A percentile compares a stretch with the other conserved stretches of the same genome.
Evolutionary conservation across 176 grass and related monocot genomes (phyloP).

Genomic region (Luzula sylvatica): DNA sequence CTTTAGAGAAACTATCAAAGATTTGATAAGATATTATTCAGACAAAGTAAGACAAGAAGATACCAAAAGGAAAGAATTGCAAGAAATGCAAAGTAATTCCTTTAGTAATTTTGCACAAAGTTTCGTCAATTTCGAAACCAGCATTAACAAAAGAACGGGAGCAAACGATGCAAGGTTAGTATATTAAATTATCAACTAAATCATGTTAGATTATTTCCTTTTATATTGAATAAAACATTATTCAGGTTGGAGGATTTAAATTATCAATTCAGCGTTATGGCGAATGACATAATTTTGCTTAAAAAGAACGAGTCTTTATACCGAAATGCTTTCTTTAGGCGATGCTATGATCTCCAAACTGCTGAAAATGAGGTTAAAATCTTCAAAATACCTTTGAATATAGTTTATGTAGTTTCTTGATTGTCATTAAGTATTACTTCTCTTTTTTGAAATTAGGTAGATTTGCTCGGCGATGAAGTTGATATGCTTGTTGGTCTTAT

Average conservation of each 20-base stretch:
- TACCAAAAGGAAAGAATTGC: constrained; percentile 3
- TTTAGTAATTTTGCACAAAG: constrained; percentile 9
- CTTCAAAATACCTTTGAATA: not conserved
- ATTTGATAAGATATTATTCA: constrained; percentile 6
- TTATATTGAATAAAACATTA: not conserved
- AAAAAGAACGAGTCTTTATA: constrained; percentile 39
- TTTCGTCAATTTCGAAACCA: constrained; percentile 19
- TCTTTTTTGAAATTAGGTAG: constrained; percentile 33
- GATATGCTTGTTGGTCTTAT: constrained; percentile 44
- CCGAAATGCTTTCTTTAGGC: constrained; percentile 34
- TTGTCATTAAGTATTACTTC: not conserved
- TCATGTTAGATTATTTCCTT: not conserved
- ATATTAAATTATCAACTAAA: not conserved
- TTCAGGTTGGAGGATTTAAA: constrained; percentile 39
- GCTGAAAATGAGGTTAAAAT: constrained; percentile 66
- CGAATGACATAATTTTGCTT: constrained; percentile 25
- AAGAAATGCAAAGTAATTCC: not conserved
- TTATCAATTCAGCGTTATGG: constrained; percentile 9
- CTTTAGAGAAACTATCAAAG: constrained; percentile 21
- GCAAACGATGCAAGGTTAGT: constrained; percentile 36
- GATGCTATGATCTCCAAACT: constrained; percentile 50
- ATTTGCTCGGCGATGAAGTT: constrained; percentile 59
- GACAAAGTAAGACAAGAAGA: not conserved
- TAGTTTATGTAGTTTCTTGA: not conserved
- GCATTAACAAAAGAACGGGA: constrained; percentile 16